phyloP scores from a whole-genome alignment of 352 stramenopile genomes.

The Pythium diclinum region DNA sequence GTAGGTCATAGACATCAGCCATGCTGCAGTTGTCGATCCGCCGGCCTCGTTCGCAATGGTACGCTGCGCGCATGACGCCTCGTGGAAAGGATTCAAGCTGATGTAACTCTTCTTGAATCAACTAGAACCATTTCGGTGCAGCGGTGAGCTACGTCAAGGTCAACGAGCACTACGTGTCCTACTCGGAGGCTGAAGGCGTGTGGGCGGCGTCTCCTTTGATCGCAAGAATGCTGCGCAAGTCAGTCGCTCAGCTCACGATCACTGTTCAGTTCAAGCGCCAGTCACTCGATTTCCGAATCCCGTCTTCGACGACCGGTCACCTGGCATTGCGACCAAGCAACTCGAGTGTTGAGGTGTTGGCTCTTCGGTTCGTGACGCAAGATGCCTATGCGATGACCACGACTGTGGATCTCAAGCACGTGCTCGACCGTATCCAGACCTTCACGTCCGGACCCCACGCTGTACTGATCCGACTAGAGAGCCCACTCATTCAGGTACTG shows the following conservation, averaged over 20 bases:
- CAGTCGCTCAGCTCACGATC: neutral
- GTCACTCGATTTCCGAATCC: conserved; percentile 7
- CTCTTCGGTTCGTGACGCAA: neutral
- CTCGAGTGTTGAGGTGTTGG: neutral
- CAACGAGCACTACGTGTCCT: conserved; percentile 22
- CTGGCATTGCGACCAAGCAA: conserved; percentile 15
- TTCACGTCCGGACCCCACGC: conserved; percentile 3
- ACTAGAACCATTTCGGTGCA: neutral
- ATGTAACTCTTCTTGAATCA: too few relatives aligned
- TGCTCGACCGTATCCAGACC: conserved; percentile 1
- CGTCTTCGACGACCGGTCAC: neutral
- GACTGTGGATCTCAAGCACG: neutral
- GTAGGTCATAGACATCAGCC: neutral
- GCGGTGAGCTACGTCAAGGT: conserved; percentile 18
- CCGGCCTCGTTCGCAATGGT: neutral
- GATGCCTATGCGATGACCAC: neutral
- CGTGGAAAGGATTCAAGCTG: too few relatives aligned
- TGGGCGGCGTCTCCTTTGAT: conserved; percentile 19
- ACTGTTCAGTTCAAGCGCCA: conserved; percentile 17
- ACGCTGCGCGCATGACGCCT: neutral
- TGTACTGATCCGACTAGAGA: conserved; percentile 12
- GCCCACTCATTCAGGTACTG: conserved; percentile 9
- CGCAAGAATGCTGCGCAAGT: conserved; percentile 14
- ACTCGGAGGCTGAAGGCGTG: neutral
- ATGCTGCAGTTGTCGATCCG: neutral